phyloP scores from a whole-genome alignment of 805 yeast species.

The Wickerhamiella lipophila region DNA sequence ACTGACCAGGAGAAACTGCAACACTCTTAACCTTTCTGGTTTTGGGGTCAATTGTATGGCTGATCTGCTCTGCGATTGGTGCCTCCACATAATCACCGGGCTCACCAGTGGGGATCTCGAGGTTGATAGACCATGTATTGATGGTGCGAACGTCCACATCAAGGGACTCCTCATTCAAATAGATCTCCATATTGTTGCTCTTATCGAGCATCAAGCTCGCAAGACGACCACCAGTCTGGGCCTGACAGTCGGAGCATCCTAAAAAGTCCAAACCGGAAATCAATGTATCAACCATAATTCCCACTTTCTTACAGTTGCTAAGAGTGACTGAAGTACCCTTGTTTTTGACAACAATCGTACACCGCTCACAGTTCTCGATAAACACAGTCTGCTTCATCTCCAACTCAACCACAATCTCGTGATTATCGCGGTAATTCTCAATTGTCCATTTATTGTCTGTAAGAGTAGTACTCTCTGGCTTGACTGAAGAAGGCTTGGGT shows the following conservation, averaged over 20 bases:
- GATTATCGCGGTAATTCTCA: constrained; percentile 56
- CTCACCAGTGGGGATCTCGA: constrained; percentile 62
- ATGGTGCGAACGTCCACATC: constrained; percentile 71
- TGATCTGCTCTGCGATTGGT: constrained; percentile 85
- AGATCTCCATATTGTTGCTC: constrained; percentile 72
- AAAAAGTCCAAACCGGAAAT: constrained; percentile 82
- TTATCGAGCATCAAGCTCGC: constrained; percentile 84
- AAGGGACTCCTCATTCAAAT: constrained; percentile 59
- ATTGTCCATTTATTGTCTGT: constrained; percentile 82
- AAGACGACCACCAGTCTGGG: constrained; percentile 70
- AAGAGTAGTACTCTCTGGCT: constrained; percentile 53
- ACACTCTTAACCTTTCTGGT: constrained; percentile 9
- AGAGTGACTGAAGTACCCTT: constrained; percentile 81
- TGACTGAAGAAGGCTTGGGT: constrained; percentile 53
- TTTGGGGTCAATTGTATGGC: constrained; percentile 40
- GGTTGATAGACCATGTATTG: constrained; percentile 70
- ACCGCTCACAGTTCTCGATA: constrained; percentile 65
- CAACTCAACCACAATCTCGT: constrained; percentile 61
- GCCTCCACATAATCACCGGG: constrained; percentile 64
- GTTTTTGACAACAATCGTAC: constrained; percentile 73
- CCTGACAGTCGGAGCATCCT: constrained; percentile 65
- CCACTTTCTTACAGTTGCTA: constrained; percentile 57
- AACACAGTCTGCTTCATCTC: constrained; percentile 80
- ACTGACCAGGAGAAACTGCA: constrained; percentile 10
- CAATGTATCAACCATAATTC: constrained; percentile 68